A percentile compares a stretch with the other conserved stretches of the same genome.
Conservation (phyloP, 208 protist genomes). For the Willaertia magna region DNA sequence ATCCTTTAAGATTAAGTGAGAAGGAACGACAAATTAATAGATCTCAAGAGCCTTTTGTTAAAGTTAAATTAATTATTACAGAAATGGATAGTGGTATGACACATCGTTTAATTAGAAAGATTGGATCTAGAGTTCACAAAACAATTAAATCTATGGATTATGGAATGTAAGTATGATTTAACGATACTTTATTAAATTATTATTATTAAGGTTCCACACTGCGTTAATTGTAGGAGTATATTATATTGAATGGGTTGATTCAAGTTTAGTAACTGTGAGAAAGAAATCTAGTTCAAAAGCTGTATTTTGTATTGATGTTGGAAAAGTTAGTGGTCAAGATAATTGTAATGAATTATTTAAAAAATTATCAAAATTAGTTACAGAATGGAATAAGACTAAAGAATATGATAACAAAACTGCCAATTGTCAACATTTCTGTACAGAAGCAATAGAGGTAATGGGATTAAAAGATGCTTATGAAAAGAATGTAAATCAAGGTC, state of each 20-base stretch:
- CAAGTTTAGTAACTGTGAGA: background rate
- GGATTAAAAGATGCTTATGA: background rate
- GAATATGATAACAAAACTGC: background rate
- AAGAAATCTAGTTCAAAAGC: background rate
- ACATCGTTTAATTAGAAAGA: background rate
- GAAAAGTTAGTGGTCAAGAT: background rate
- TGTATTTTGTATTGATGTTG: background rate
- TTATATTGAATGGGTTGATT: background rate
- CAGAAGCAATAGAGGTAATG: background rate
- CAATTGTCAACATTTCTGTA: background rate
- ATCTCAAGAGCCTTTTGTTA: background rate
- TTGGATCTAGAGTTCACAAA: background rate
- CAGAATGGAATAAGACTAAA: background rate
- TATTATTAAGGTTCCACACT: no score
- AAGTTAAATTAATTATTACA: background rate
- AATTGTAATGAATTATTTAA: background rate
- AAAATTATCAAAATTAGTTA: background rate
- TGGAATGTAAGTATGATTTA: no score
- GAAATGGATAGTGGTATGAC: background rate
- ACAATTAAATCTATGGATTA: background rate
- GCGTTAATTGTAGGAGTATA: background rate
- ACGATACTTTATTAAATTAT: no score
- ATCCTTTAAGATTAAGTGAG: background rate
- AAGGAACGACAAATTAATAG: background rate
- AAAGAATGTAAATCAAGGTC: background rate